Conservation (phyloP, 768 basidiomycete genomes). For the Tephrocybe sp. region DNA sequence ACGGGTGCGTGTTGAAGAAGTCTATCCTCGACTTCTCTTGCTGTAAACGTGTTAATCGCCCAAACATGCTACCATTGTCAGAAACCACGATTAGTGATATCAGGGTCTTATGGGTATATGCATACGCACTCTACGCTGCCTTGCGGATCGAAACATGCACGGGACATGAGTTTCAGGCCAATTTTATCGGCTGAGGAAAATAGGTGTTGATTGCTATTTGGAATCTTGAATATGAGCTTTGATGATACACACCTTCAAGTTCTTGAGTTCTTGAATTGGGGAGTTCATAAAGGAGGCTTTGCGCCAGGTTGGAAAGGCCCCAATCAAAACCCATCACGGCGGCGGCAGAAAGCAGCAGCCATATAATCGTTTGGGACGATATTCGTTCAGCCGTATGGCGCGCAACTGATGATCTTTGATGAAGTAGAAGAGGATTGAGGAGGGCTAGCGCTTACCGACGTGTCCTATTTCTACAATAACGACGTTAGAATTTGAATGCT, state of each 20-base stretch:
- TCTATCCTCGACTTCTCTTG: slow-evolving; percentile 35
- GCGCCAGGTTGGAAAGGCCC: slow-evolving; percentile 45
- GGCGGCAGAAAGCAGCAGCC: slow-evolving; percentile 40
- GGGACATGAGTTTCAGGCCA: slow-evolving; percentile 75
- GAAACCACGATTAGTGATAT: background rate
- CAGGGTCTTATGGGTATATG: background rate
- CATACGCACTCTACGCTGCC: slow-evolving; percentile 72
- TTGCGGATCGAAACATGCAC: slow-evolving; percentile 83
- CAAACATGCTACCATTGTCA: slow-evolving; percentile 56
- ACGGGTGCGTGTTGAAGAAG: slow-evolving; percentile 83
- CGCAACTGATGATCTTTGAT: slow-evolving; percentile 29
- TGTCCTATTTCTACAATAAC: slow-evolving; percentile 70
- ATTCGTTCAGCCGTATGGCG: slow-evolving; percentile 53
- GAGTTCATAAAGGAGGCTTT: slow-evolving; percentile 57
- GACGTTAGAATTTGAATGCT: background rate
- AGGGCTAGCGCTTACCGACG: slow-evolving; percentile 41
- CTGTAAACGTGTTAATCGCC: slow-evolving; percentile 60
- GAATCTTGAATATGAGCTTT: no score
- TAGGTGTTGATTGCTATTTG: no score
- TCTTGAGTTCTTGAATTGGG: slow-evolving; percentile 86
- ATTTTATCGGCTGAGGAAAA: slow-evolving; percentile 70
- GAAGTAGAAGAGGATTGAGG: background rate
- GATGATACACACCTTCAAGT: slow-evolving; percentile 56
- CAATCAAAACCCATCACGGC: slow-evolving; percentile 52
- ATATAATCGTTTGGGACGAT: slow-evolving; percentile 40